These are phyloP conservation scores for Cucumis variabilis DNA, from an alignment of 331 rosid genomes.

Conservation along the genomic window DNA sequence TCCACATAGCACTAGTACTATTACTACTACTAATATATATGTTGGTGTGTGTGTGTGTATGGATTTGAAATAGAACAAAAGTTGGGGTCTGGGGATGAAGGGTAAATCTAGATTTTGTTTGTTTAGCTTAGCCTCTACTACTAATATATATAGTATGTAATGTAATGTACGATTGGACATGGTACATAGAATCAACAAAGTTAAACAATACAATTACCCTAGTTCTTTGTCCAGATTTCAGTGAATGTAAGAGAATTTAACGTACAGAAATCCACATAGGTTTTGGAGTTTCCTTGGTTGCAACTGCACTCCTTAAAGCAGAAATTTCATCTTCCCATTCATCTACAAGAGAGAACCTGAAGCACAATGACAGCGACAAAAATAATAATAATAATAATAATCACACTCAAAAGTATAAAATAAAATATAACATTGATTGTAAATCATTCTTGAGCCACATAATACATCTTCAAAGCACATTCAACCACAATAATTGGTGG, in stretches of 20 bases:
- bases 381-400: background rate
- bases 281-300: background rate
- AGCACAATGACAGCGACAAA: background rate
- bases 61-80: too few relatives aligned
- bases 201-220: background rate
- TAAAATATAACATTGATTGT: background rate
- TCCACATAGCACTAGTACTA: too few relatives aligned
- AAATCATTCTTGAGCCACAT: background rate
- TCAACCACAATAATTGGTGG: background rate
- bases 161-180: too few relatives aligned
- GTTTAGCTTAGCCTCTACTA: too few relatives aligned
- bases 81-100: too few relatives aligned
- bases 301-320: constrained; percentile 1
- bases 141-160: too few relatives aligned
- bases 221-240: background rate
- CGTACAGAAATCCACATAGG: background rate
- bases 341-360: background rate
- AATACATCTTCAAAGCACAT: constrained; percentile 6
- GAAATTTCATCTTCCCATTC: background rate
- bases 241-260: background rate
- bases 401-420: background rate
- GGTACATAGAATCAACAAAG: background rate
- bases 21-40: too few relatives aligned
- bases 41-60: too few relatives aligned
- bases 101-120: too few relatives aligned